phyloP scores from a whole-genome alignment of 306 rosid species.

The Styphnolobium japonicum region DNA sequence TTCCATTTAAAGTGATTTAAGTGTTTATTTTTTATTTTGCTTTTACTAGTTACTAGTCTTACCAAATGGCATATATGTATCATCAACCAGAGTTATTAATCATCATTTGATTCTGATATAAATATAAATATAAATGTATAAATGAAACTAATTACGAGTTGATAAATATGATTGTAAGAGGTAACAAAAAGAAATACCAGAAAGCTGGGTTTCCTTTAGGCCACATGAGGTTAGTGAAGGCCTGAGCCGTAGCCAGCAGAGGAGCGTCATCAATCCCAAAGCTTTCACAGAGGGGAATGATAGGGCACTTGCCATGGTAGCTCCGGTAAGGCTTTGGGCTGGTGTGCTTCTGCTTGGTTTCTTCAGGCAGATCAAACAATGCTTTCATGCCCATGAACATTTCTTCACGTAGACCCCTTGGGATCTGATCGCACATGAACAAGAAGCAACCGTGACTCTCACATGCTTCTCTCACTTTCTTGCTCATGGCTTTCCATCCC shows the following conservation, averaged over 20 bases:
- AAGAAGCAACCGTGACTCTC: constrained; percentile 39
- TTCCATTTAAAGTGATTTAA: no score
- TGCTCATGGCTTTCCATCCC: constrained; percentile 33
- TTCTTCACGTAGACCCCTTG: neutral
- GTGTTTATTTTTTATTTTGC: no score
- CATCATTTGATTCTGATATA: no score
- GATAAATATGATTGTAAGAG: neutral
- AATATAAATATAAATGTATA: no score
- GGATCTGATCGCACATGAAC: constrained; percentile 5
- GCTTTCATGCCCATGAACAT: constrained; percentile 30
- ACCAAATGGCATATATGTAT: no score
- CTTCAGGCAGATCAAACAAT: constrained; percentile 53
- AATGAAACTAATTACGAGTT: no score
- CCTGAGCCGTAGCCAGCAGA: neutral
- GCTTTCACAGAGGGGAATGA: constrained; percentile 37
- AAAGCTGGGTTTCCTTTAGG: constrained; percentile 47
- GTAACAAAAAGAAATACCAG: constrained; percentile 25
- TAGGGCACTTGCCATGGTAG: constrained; percentile 18
- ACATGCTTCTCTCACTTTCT: constrained; percentile 47
- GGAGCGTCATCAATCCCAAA: constrained; percentile 43
- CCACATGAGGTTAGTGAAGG: constrained; percentile 60
- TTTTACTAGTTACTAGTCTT: no score
- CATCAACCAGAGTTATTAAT: no score
- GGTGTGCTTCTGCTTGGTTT: constrained; percentile 37
- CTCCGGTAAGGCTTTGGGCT: constrained; percentile 37